phyloP scores from a whole-genome alignment of 129 eudicot species.

The Artemisia tridentata region DNA sequence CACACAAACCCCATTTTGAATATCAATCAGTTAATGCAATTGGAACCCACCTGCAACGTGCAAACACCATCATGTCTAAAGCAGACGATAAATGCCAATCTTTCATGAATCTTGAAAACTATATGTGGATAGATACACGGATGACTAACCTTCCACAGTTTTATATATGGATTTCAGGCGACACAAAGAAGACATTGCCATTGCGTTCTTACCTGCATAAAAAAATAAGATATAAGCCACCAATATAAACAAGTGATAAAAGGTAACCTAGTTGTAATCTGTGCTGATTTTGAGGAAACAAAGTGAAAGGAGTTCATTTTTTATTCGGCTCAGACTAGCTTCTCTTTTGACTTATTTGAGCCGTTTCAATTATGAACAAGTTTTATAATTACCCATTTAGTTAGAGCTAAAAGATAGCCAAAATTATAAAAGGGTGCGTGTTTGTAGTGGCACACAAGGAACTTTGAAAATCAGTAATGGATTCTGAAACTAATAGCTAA shows the following conservation, averaged over 20 bases:
- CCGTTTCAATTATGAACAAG: too few relatives aligned
- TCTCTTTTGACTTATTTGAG: too few relatives aligned
- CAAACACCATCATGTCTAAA: not conserved
- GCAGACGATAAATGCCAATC: not conserved
- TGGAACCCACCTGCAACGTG: not conserved
- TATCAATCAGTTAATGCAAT: slow-evolving; percentile 42
- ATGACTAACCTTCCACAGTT: not conserved
- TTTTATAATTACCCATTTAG: too few relatives aligned
- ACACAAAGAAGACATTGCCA: not conserved
- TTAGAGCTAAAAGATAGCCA: too few relatives aligned
- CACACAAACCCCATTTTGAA: not conserved
- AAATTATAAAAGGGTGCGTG: not conserved
- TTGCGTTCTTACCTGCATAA: slow-evolving; percentile 1
- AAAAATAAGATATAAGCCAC: not conserved
- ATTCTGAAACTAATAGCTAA: not conserved
- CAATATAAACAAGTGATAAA: too few relatives aligned
- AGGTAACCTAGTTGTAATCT: too few relatives aligned
- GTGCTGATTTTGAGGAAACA: too few relatives aligned
- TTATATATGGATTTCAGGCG: not conserved
- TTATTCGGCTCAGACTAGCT: too few relatives aligned
- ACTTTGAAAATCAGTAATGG: not conserved
- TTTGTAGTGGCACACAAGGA: not conserved
- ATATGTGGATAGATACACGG: slow-evolving; percentile 17
- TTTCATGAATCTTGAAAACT: not conserved
- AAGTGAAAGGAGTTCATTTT: too few relatives aligned